Percentiles rank a stretch among this genome's conserved stretches.
These are phyloP conservation scores for Yamadazyma laniorum DNA, from an alignment of 805 yeast genomes.

Conservation along the genomic window DNA sequence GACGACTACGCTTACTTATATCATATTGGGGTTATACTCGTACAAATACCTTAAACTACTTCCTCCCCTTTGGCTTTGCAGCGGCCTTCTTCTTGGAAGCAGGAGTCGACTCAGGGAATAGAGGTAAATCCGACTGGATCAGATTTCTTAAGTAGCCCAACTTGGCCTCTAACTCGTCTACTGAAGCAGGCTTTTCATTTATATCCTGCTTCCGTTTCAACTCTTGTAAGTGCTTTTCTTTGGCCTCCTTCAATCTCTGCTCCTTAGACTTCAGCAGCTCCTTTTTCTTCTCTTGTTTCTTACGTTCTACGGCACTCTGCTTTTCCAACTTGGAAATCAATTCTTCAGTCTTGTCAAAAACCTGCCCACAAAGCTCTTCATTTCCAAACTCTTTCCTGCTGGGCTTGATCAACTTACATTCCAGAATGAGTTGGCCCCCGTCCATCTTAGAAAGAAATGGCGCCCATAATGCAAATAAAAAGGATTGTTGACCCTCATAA, in stretches of 20 bases:
- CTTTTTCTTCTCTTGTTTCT: slow-evolving; percentile 27
- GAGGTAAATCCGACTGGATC: slow-evolving; percentile 15
- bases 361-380: slow-evolving; percentile 52
- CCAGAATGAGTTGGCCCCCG: slow-evolving; percentile 73
- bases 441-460: slow-evolving; percentile 63
- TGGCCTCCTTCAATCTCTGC: slow-evolving; percentile 18
- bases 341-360: slow-evolving; percentile 62
- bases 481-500: slow-evolving; percentile 75
- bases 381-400: slow-evolving; percentile 67
- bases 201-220: slow-evolving; percentile 23
- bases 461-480: slow-evolving; percentile 64
- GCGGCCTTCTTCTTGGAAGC: neutral
- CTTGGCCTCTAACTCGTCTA: slow-evolving; percentile 36
- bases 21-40: too few relatives aligned
- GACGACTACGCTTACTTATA: too few relatives aligned
- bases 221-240: slow-evolving; percentile 17
- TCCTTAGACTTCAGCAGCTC: slow-evolving; percentile 18
- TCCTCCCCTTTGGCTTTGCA: too few relatives aligned
- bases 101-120: slow-evolving; percentile 11
- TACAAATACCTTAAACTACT: too few relatives aligned
- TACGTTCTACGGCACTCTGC: slow-evolving; percentile 66
- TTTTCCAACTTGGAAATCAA: slow-evolving; percentile 63
- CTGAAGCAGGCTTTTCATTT: slow-evolving; percentile 31
- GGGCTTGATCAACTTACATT: slow-evolving; percentile 56
- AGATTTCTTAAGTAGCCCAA: slow-evolving; percentile 18